phyloP scores from a whole-genome alignment of 2,329 filamentous ascomycete genomes.

The Cladosporium sp. region DNA sequence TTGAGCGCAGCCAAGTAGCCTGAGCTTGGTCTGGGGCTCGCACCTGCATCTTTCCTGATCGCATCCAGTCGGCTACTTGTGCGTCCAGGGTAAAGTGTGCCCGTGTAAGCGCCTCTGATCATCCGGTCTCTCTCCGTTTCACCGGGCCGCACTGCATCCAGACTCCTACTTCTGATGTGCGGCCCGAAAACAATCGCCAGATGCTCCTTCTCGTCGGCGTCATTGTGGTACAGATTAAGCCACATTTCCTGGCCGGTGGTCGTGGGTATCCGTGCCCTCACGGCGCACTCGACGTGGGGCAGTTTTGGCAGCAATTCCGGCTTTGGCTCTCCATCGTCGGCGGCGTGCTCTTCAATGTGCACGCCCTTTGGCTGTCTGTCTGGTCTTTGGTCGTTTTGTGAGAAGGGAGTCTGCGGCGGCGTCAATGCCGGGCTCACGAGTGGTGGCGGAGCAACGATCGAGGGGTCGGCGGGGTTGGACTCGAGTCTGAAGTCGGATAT shows the following conservation, averaged over 20 bases:
- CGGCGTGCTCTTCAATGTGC: conserved; percentile 38
- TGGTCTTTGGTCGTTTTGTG: conserved; percentile 29
- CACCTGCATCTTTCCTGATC: conserved; percentile 43
- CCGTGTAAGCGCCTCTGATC: conserved; percentile 90
- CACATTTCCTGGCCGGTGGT: conserved; percentile 95
- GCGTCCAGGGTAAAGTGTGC: conserved; percentile 80
- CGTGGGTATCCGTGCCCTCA: conserved; percentile 91
- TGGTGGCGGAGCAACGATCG: conserved; percentile 34
- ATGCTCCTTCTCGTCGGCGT: conserved; percentile 92
- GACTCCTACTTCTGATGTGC: conserved; percentile 69
- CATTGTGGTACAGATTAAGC: conserved; percentile 90
- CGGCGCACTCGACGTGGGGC: conserved; percentile 87
- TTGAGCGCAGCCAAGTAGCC: conserved; percentile 26
- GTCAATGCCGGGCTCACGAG: conserved; percentile 51
- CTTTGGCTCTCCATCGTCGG: conserved; percentile 33
- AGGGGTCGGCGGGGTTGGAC: conserved; percentile 27
- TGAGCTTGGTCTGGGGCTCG: conserved; percentile 26
- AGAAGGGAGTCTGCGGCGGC: conserved; percentile 34
- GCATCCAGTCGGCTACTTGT: conserved; percentile 69
- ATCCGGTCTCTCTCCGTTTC: conserved; percentile 89
- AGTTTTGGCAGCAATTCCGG: conserved; percentile 73
- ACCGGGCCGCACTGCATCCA: conserved; percentile 70
- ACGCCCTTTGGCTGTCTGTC: conserved; percentile 44
- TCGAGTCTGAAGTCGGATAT: conserved; percentile 43
- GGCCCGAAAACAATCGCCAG: conserved; percentile 94